Evolutionary conservation across 805 yeast species (phyloP).

Genomic region (Candida ponderosae): DNA sequence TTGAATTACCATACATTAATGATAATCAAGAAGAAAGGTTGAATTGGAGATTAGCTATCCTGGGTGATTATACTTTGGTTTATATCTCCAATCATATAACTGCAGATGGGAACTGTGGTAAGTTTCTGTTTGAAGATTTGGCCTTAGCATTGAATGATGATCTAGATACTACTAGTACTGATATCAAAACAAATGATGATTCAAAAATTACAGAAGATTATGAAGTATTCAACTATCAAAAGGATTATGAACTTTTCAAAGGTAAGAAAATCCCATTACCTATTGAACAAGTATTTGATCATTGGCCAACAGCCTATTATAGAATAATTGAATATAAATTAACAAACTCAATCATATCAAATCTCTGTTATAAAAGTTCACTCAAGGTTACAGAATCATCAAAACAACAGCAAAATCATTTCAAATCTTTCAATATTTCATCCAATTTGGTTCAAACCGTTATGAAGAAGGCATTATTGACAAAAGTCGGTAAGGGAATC

Average conservation of each 20-base stretch:
- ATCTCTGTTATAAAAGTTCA: no score
- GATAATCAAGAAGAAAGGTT: slow-evolving; percentile 2
- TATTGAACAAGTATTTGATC: slow-evolving; percentile 3
- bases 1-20: slow-evolving; percentile 8
- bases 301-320: not conserved
- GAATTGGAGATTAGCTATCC: slow-evolving; percentile 10
- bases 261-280: slow-evolving; percentile 11
- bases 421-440: no score
- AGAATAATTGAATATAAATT: no score
- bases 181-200: no score
- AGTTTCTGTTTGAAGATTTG: slow-evolving; percentile 9
- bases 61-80: slow-evolving; percentile 11
- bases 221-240: slow-evolving; percentile 7
- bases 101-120: slow-evolving; percentile 14
- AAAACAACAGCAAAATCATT: not conserved
- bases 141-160: slow-evolving; percentile 2
- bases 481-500: not conserved
- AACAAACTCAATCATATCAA: not conserved
- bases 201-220: not conserved
- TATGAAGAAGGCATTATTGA: no score
- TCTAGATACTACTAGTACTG: not conserved
- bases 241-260: no score
- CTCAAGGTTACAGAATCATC: no score
- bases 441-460: not conserved
- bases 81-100: slow-evolving; percentile 13